Evolutionary conservation across 148 eudicot species (phyloP).

Genomic region (Rhododendron griersonianum): DNA sequence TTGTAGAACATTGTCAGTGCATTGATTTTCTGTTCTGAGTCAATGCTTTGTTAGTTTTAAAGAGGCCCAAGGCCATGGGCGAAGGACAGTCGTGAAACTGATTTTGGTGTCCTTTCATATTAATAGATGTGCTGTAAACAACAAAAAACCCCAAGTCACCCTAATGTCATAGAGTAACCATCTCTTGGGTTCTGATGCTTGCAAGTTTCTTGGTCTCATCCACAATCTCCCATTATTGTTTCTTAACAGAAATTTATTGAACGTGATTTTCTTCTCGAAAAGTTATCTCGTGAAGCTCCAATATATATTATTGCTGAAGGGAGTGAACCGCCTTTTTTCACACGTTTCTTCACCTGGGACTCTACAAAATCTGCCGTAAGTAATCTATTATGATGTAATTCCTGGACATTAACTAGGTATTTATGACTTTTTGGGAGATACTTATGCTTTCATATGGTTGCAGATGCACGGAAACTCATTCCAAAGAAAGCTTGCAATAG

Average conservation of each 20-base stretch:
- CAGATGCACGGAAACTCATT: slow-evolving; percentile 98
- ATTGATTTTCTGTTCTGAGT: background rate
- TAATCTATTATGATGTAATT: slow-evolving; percentile 6
- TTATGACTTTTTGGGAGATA: background rate
- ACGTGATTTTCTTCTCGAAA: slow-evolving; percentile 71
- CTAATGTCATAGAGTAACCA: background rate
- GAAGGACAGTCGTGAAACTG: background rate
- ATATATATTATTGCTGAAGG: slow-evolving; percentile 78
- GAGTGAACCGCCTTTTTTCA: slow-evolving; percentile 84
- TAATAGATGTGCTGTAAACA: background rate
- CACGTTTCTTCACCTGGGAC: slow-evolving; percentile 94
- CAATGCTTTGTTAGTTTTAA: background rate
- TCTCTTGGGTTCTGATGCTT: slow-evolving; percentile 1
- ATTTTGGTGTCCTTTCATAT: background rate
- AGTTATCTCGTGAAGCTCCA: slow-evolving; percentile 65
- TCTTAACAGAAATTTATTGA: slow-evolving; percentile 81
- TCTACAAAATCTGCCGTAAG: slow-evolving; percentile 71
- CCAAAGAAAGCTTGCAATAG: slow-evolving; percentile 65
- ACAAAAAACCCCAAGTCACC: background rate
- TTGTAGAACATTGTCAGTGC: background rate
- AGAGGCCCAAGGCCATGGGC: background rate
- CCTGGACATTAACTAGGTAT: background rate
- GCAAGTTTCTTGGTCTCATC: background rate
- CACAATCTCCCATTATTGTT: background rate
- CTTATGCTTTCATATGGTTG: slow-evolving; percentile 13